Evolutionary conservation across 345 rosid genomes (phyloP).

Genomic region (Euphorbia pulcherrima): DNA sequence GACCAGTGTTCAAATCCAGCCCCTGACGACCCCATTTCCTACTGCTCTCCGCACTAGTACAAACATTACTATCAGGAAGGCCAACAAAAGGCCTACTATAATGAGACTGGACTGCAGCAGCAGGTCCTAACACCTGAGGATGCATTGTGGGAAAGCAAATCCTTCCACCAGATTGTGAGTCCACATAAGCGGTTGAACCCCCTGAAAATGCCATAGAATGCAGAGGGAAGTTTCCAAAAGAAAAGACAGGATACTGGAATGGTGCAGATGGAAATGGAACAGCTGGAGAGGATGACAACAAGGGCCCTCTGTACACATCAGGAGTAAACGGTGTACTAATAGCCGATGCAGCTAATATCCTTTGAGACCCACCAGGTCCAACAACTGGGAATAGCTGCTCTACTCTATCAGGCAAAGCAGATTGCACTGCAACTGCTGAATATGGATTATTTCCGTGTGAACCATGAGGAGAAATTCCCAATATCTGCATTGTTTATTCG

Average conservation of each 20-base stretch:
- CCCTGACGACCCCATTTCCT: constrained; percentile 69
- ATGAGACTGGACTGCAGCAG: constrained; percentile 49
- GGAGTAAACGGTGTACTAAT: constrained; percentile 51
- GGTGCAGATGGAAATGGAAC: constrained; percentile 55
- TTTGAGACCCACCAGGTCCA: constrained; percentile 53
- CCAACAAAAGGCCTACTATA: constrained; percentile 59
- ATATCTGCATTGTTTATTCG: constrained; percentile 44
- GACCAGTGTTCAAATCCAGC: constrained; percentile 83
- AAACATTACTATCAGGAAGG: constrained; percentile 52
- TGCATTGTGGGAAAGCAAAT: constrained; percentile 56
- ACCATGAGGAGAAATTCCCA: constrained; percentile 64
- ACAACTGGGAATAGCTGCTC: constrained; percentile 61
- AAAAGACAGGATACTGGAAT: constrained; percentile 64
- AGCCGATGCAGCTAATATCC: constrained; percentile 54
- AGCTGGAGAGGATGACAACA: constrained; percentile 75
- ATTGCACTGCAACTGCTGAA: constrained; percentile 56
- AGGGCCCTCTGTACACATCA: constrained; percentile 63
- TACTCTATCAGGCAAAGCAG: constrained; percentile 57
- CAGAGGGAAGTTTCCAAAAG: constrained; percentile 63
- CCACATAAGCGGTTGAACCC: constrained; percentile 60
- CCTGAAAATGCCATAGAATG: constrained; percentile 60
- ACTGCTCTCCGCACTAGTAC: constrained; percentile 38
- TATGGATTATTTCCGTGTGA: constrained; percentile 51
- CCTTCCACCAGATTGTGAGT: constrained; percentile 64
- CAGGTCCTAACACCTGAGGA: constrained; percentile 59